Conservation (phyloP, 1,284 basidiomycete genomes). For the Cutaneotrichosporon sp. region DNA sequence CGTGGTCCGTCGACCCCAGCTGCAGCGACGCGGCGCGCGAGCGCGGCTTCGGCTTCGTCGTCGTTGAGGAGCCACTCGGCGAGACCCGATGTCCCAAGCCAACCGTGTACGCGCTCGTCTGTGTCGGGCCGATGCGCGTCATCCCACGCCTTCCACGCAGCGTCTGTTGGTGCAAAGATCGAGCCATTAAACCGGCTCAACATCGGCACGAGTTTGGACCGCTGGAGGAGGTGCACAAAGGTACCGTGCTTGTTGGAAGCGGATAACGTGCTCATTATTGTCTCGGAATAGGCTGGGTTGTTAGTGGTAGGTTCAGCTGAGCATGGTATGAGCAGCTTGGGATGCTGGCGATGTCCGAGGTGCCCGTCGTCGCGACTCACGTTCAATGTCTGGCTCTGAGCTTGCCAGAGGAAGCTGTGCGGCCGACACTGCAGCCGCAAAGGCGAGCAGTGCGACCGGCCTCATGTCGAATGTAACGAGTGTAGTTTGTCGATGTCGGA, state of each 20-base stretch:
- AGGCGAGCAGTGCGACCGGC: conserved; percentile 3
- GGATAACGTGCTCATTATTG: conserved; percentile 73
- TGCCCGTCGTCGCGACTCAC: neutral
- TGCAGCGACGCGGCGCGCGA: neutral
- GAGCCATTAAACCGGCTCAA: conserved; percentile 81
- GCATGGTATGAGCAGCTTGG: conserved; percentile 24
- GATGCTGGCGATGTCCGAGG: conserved; percentile 13
- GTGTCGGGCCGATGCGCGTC: conserved; percentile 32
- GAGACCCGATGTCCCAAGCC: conserved; percentile 38
- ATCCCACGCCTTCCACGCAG: conserved; percentile 64
- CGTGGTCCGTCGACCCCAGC: conserved; percentile 33
- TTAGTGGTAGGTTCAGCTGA: neutral
- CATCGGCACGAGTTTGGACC: conserved; percentile 83
- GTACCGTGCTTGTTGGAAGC: conserved; percentile 75
- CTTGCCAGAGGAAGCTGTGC: neutral
- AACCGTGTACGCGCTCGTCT: conserved; percentile 22
- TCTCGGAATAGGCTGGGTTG: conserved; percentile 27
- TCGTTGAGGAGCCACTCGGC: conserved; percentile 34
- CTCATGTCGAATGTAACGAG: conserved; percentile 4
- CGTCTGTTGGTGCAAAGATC: conserved; percentile 92
- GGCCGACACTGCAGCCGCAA: conserved; percentile 1
- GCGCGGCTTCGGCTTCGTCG: conserved; percentile 2
- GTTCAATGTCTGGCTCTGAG: conserved; percentile 1
- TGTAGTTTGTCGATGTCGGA: neutral
- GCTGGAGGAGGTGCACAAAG: conserved; percentile 77